Percentiles rank a stretch among this genome's conserved stretches.
These are phyloP conservation scores for Suillus tomentosus DNA, from an alignment of 768 basidiomycete species.

Conservation along the genomic window DNA sequence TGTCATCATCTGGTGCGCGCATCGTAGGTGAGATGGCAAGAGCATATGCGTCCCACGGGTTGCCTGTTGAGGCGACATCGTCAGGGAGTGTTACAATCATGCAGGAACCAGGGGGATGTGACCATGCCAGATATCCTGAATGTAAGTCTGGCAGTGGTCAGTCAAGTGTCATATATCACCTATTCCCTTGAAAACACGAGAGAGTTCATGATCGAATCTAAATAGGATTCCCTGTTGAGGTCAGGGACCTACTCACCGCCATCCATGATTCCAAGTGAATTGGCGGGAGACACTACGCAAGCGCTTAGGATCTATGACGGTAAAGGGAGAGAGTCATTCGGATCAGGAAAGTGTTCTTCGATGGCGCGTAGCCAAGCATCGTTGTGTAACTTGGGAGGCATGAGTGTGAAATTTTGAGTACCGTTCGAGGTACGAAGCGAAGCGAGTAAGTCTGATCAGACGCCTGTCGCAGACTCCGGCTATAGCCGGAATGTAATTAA, in stretches of 20 bases:
- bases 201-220: conserved; percentile 25
- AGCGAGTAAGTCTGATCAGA: neutral
- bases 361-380: neutral
- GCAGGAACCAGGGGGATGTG: conserved; percentile 28
- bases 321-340: neutral
- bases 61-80: neutral
- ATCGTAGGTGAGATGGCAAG: conserved; percentile 35
- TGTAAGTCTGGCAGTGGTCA: conserved; percentile 20
- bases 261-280: conserved; percentile 32
- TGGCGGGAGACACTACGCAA: conserved; percentile 29
- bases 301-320: neutral
- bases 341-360: neutral
- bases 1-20: conserved; percentile 29
- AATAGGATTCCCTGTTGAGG: neutral
- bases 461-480: neutral
- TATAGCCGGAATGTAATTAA: neutral
- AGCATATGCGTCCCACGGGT: neutral
- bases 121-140: conserved; percentile 20
- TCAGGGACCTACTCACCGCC: conserved; percentile 21
- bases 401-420: neutral
- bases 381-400: neutral
- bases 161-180: conserved; percentile 20
- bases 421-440: neutral
- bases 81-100: conserved; percentile 20
- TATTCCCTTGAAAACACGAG: conserved; percentile 7